phyloP scores from a whole-genome alignment of 2,329 filamentous ascomycete species.

The Fusarium guadeloupense region DNA sequence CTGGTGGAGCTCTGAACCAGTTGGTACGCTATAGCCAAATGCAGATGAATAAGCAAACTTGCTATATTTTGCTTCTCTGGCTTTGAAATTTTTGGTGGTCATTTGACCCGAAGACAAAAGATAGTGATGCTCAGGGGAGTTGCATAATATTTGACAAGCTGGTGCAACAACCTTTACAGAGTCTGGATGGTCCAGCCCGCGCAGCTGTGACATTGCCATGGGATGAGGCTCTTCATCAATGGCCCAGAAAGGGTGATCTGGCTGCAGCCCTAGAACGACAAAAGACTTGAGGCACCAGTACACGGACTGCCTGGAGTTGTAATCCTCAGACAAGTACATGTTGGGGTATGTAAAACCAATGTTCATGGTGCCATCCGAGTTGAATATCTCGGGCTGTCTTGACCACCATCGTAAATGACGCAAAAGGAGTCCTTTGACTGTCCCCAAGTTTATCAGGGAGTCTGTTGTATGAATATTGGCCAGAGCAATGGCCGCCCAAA shows the following conservation, averaged over 20 bases:
- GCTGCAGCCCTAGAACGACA: constrained; percentile 50
- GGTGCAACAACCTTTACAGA: constrained; percentile 14
- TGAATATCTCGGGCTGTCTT: constrained; percentile 54
- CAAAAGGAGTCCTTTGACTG: constrained; percentile 58
- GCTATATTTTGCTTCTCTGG: constrained; percentile 55
- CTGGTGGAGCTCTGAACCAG: constrained; percentile 46
- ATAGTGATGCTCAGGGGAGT: constrained; percentile 53
- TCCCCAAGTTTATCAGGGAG: constrained; percentile 49
- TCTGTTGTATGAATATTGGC: constrained; percentile 49
- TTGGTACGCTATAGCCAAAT: constrained; percentile 56
- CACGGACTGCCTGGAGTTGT: constrained; percentile 64
- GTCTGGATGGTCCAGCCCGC: background rate
- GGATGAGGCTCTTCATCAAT: constrained; percentile 49
- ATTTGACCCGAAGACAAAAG: constrained; percentile 54
- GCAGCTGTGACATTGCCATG: background rate
- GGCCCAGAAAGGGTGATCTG: constrained; percentile 56
- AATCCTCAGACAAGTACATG: constrained; percentile 64
- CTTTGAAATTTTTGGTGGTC: constrained; percentile 49
- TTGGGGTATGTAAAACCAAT: constrained; percentile 56
- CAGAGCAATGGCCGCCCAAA: constrained; percentile 57
- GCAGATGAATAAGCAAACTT: constrained; percentile 60
- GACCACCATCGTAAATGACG: constrained; percentile 62
- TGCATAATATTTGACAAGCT: constrained; percentile 57
- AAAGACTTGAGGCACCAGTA: constrained; percentile 65
- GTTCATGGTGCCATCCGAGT: constrained; percentile 59